Evolutionary conservation across 371 early-diverging fungal genomes (phyloP), one percentile per base, ranked within the genome.

Genomic region (Saksenaea oblongispora): DNA sequence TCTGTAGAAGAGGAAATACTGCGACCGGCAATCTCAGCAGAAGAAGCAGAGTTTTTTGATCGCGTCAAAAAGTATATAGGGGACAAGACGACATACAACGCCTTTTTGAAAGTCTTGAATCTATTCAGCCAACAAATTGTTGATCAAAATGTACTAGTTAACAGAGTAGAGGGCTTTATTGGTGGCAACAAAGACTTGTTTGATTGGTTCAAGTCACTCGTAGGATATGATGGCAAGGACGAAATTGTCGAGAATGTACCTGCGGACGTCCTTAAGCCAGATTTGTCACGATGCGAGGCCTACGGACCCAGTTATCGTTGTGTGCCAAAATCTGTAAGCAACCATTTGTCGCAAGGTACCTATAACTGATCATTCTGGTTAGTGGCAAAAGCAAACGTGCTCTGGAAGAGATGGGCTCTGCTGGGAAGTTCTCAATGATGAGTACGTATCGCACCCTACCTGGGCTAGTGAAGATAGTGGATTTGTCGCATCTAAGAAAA

Each of bases 61-160:
- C 84, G 88, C 18, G 91, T 93, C 65, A 94, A 96, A 76, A 84
- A 88, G 64, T 80, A 88, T 63, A 88, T 98, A 56, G 88, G 89
- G 3, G 91, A 93, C 78, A 91, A 93, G 59, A 80, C 86, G 10
- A 87, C 94, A 0, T 98, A 98, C 75, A 90, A 90, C 72, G 99
- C 99, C 71, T 99, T 99, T 79, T 83, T 99, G 56, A 99, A 98
- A 79, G 83, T 95, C 2, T 76, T 99, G 31, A 99, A 99, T 70
- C 78, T 98, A 34, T 99, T 91, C 78, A 97, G 93, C 63, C 96
- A 98, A 69, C 95, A 96, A 73, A 90, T 98, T 35, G 84, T 99
- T 63, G 92, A 91, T 62, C 81, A 88, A 28, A 86, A 91, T 60
- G 85, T 81, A n/a, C 84, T 95, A 18, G 92, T 95, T 17, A 93